Percentiles rank a stretch among this genome's conserved stretches.
Conservation (phyloP, 805 yeast genomes). For the Ogataea paraovalis region DNA sequence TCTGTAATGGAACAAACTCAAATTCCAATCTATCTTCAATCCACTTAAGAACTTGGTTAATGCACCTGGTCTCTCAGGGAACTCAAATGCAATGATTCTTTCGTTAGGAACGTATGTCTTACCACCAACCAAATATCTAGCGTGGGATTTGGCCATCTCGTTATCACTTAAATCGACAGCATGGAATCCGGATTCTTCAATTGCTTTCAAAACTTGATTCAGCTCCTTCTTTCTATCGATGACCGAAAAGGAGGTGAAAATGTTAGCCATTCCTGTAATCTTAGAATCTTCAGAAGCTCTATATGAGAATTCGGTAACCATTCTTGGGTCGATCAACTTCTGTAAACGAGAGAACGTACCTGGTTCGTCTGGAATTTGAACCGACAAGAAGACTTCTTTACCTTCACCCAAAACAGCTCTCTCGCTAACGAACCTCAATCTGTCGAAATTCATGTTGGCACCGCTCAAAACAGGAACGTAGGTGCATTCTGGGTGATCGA, state of each 20-base stretch:
- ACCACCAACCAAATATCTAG: slow-evolving; percentile 95
- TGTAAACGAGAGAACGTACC: slow-evolving; percentile 85
- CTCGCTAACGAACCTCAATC: slow-evolving; percentile 92
- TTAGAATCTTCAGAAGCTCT: slow-evolving; percentile 52
- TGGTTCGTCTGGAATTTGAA: slow-evolving; percentile 87
- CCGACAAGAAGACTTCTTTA: slow-evolving; percentile 86
- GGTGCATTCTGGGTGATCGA: slow-evolving; percentile 63
- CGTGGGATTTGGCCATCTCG: slow-evolving; percentile 94
- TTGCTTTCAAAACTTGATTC: slow-evolving; percentile 52
- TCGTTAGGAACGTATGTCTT: slow-evolving; percentile 70
- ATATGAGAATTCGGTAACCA: slow-evolving; percentile 92
- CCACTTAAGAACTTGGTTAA: slow-evolving; percentile 71
- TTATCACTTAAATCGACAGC: slow-evolving; percentile 87
- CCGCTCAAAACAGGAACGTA: slow-evolving; percentile 89
- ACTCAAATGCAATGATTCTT: slow-evolving; percentile 77
- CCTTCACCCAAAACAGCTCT: slow-evolving; percentile 99
- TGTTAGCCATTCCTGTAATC: slow-evolving; percentile 54
- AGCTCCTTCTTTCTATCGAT: slow-evolving; percentile 72
- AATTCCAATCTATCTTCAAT: slow-evolving; percentile 79
- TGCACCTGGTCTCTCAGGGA: slow-evolving; percentile 98
- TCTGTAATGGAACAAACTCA: slow-evolving; percentile 93
- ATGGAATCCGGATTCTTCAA: slow-evolving; percentile 61
- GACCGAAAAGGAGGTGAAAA: slow-evolving; percentile 86
- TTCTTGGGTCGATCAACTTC: slow-evolving; percentile 75
- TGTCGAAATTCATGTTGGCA: slow-evolving; percentile 97